Evolutionary conservation across 345 rosid genomes (phyloP), one percentile per base, ranked within the genome.

Genomic region (Populus ilicifolia): DNA sequence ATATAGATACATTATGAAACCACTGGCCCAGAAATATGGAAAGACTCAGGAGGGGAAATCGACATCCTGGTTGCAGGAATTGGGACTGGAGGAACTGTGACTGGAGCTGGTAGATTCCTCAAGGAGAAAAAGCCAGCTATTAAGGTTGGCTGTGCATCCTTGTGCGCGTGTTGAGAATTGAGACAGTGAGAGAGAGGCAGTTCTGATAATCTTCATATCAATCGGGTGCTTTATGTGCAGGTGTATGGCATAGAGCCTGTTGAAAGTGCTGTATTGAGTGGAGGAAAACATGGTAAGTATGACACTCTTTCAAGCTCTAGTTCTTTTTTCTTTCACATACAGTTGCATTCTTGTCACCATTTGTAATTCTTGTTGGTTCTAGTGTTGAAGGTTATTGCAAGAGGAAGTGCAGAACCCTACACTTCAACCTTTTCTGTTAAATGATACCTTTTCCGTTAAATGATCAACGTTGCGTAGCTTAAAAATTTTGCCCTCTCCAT

Each of bases 21-120:
- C 61, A 87, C 90, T 18, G 92, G 93, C 36, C 93, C 92, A 23
- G 96, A 91, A 85, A 88, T 89, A 80, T 91, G 96, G 96, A 85
- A 72, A 64, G 93, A 82, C 78, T 89, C 94, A 7, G 89, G 84
- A 78, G 98, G 98, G 73, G 90, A 92, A 78, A 86, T 88, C 29
- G 92, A 91, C 81, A 86, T 81, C 18, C 39, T 89, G 20, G 74
- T 95, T 85, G 89, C 90, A 0, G 98, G 96, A 59, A 87, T 95
- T 68, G 98, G 99, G 78, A 95, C 98, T 64, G 97, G 94, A 75
- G 99, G 99, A 77, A 95, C 98, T 16, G 76, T 88, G 69, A 84
- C 79, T n/a, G 97, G 94, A 20, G 81, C 77, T 5, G 98, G 98
- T 38, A 87, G 68, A 79, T 93, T 81, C 33, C 92, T 90, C 11